A percentile compares a stretch with the other conserved stretches of the same genome.
Evolutionary conservation across 2,329 filamentous ascomycete genomes (phyloP).

Genomic region (Tolypocladium cylindrosporum): DNA sequence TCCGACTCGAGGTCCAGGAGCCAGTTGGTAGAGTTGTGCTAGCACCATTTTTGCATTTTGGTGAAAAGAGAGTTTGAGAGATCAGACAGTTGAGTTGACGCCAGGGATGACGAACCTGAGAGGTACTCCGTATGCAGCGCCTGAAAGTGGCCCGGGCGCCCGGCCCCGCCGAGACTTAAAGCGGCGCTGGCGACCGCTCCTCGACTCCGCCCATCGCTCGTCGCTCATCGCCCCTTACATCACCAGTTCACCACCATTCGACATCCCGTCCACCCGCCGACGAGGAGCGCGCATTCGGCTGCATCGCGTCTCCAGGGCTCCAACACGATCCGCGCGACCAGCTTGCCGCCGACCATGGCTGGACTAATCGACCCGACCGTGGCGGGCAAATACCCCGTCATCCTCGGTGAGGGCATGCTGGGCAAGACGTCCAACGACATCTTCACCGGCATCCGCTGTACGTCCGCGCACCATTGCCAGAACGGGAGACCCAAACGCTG

Average conservation of each 20-base stretch:
- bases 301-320: background rate
- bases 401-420: constrained; percentile 52
- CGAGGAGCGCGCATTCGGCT: background rate
- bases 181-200: too few relatives aligned
- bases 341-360: constrained; percentile 13
- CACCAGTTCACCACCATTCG: background rate
- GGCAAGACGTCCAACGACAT: constrained; percentile 46
- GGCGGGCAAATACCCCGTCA: constrained; percentile 51
- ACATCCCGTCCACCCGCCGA: background rate
- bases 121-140: too few relatives aligned
- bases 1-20: too few relatives aligned
- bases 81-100: too few relatives aligned
- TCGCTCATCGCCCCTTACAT: background rate
- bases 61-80: too few relatives aligned
- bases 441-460: constrained; percentile 53
- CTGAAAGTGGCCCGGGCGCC: too few relatives aligned
- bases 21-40: too few relatives aligned
- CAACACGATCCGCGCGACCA: background rate
- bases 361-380: constrained; percentile 49
- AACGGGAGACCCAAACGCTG: background rate
- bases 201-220: background rate
- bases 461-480: constrained; percentile 7
- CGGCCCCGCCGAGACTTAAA: too few relatives aligned
- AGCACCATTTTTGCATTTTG: too few relatives aligned
- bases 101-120: too few relatives aligned